Percentiles rank a stretch among this genome's conserved stretches.
Evolutionary conservation across 2,329 filamentous ascomycete genomes (phyloP).

Genomic region (Diaporthe vexans): DNA sequence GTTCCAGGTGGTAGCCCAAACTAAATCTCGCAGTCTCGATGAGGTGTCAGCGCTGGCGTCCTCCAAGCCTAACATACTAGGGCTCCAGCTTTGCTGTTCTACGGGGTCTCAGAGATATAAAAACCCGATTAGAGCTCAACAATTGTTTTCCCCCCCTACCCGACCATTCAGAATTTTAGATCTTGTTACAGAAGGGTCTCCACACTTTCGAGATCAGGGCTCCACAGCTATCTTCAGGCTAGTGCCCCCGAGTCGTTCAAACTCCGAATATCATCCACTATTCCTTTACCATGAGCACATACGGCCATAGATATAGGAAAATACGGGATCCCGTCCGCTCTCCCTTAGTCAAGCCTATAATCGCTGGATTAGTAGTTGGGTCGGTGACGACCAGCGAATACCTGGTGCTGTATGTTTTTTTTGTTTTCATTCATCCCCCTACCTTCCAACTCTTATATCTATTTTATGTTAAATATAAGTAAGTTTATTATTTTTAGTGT

Average conservation of each 20-base stretch:
- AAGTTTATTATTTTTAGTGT: too few species aligned
- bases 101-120: background rate
- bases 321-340: too few species aligned
- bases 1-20: too few species aligned
- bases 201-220: background rate
- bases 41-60: background rate
- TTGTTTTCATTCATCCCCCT: background rate
- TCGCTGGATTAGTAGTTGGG: slow-evolving; percentile 1
- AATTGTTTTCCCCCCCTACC: background rate
- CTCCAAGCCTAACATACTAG: background rate
- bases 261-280: background rate
- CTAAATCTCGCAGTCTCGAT: too few species aligned
- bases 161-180: background rate
- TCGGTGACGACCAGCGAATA: background rate
- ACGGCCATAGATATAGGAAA: too few species aligned
- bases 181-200: background rate
- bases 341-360: too few species aligned
- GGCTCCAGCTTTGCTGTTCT: background rate
- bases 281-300: background rate
- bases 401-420: background rate
- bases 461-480: background rate
- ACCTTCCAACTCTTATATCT: too few species aligned
- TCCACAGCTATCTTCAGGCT: background rate
- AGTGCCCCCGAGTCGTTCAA: background rate
- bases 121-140: background rate